Evolutionary conservation across 1,284 basidiomycete genomes (phyloP), one percentile per base, ranked within the genome.

Genomic region (Ceratobasidium sp.): DNA sequence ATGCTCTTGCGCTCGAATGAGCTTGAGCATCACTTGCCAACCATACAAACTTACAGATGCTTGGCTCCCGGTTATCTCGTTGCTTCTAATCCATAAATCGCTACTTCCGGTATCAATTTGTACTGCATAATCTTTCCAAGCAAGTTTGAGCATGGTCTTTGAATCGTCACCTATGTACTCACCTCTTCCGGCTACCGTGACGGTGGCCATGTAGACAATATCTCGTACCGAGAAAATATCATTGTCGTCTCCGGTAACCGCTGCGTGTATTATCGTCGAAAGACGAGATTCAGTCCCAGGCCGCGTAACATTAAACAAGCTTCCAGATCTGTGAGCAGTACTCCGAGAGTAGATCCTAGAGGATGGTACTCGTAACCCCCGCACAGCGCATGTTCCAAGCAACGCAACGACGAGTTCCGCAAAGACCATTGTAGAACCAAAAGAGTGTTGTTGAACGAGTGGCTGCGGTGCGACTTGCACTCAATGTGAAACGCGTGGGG

Each of bases 41-140:
- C 83, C 49, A 79, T 80, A 0, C 77, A 74, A 3, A 71, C 73
- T 20, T 25, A 74, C 74, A n/a, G 73, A 72, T 31, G 57, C 42
- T 8, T 69, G 53, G 22, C 56, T 35, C 10, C 43, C 52, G 6
- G 70, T 8, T 3, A 73, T 47, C 6, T 35, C 52, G 12, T 50
- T 49, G 47, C 52, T 69, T 22, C 47, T 82, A 64, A 92, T 81
- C 87, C 91, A 92, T 25, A 93, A 81, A 78, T 93, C 91, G 70
- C 85, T 91, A 17, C 90, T 92, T 68, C 91, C 91, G 0, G 90
- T 92, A 78, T 93, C 91, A 54, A 93, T 80, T 77, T 93, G 91
- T 7, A 92, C 84, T 49, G 82, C 78, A 76, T 88, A 90, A 32
- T 65, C 50, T 65, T 17, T 20, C n/a, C 29, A 38, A 20, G n/a